Evolutionary conservation across 208 protist species (phyloP).

Genomic region (Leishmania tropica): DNA sequence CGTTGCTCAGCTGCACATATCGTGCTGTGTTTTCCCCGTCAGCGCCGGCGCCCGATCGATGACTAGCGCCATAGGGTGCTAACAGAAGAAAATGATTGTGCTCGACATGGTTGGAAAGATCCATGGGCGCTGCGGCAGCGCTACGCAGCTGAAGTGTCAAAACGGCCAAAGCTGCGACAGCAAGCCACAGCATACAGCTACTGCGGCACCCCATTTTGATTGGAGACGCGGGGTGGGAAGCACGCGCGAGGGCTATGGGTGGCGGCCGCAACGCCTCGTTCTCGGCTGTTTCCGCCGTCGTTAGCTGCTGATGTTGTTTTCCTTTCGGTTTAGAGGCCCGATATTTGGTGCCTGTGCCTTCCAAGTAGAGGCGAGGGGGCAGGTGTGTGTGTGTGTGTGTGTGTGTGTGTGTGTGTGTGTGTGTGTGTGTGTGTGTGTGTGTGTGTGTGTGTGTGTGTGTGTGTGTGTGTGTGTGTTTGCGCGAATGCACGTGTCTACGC

Average conservation of each 20-base stretch:
- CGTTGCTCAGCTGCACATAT: conserved; percentile 37
- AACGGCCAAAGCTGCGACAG: not conserved
- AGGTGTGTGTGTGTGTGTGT: too few relatives aligned
- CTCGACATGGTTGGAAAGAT: conserved; percentile 15
- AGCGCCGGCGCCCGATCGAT: not conserved
- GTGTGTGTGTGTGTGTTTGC: too few relatives aligned
- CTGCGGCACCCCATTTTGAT: not conserved
- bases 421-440: too few relatives aligned
- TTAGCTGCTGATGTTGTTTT: not conserved
- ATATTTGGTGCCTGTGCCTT: too few relatives aligned
- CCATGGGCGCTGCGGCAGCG: not conserved
- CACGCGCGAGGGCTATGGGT: not conserved
- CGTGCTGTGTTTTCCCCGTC: conserved; percentile 1
- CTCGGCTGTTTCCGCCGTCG: not conserved
- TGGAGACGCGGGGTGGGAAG: not conserved
- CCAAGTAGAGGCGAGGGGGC: not conserved
- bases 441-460: too few relatives aligned
- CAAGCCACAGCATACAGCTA: not conserved
- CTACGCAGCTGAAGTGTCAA: not conserved
- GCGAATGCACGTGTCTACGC: not conserved
- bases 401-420: too few relatives aligned
- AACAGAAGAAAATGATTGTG: conserved; percentile 23
- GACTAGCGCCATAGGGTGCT: not conserved
- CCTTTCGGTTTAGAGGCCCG: not conserved
- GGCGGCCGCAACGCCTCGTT: not conserved